phyloP scores from a whole-genome alignment of 331 rosid genomes.

The Acacia pycnantha region DNA sequence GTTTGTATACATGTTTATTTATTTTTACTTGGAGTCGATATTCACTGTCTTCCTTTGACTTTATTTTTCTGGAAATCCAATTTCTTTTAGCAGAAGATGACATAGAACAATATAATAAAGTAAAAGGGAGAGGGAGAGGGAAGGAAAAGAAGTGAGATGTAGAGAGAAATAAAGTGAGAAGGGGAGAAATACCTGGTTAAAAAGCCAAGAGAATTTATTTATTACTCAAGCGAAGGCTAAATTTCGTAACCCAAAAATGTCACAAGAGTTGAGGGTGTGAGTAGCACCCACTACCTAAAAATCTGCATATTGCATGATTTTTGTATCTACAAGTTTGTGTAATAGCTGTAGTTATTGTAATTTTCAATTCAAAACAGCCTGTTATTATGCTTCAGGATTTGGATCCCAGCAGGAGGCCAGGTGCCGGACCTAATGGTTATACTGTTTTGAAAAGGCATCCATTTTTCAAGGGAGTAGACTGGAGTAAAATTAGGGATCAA shows the following conservation, averaged over 20 bases:
- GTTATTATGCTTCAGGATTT: constrained; percentile 62
- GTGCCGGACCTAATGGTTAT: constrained; percentile 87
- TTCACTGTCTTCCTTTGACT: background rate
- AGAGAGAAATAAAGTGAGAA: background rate
- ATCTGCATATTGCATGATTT: background rate
- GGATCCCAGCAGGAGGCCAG: constrained; percentile 86
- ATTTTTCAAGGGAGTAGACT: constrained; percentile 82
- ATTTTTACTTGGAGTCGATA: background rate
- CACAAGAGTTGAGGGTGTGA: background rate
- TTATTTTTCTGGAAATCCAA: background rate
- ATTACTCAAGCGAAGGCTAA: background rate
- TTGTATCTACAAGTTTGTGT: background rate
- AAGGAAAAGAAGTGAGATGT: background rate
- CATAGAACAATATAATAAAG: background rate
- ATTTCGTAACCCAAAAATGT: background rate
- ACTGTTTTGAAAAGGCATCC: constrained; percentile 70
- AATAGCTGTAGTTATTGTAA: background rate
- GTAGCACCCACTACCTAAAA: background rate
- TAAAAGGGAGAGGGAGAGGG: background rate
- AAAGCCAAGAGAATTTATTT: background rate
- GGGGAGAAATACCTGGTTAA: background rate
- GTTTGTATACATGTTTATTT: background rate
- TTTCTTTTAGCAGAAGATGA: background rate
- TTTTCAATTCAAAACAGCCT: constrained; percentile 1
- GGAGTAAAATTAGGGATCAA: constrained; percentile 63